Percentiles rank a stretch among this genome's conserved stretches.
phyloP scores from a whole-genome alignment of 2,329 filamentous ascomycete genomes.

The Ceratocystis albifundus region DNA sequence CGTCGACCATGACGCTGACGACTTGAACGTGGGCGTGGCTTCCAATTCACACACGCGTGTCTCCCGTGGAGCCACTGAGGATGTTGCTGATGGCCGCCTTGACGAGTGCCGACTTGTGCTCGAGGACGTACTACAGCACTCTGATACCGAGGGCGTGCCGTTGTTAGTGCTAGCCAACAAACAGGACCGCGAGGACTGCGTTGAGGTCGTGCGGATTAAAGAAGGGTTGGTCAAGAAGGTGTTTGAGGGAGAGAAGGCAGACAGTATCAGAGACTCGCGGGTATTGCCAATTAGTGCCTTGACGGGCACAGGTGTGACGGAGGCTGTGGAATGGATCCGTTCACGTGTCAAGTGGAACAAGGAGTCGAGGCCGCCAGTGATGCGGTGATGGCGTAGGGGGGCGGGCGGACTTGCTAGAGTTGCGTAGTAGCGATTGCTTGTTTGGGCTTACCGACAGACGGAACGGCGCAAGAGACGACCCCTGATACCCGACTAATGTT shows the following conservation, averaged over 20 bases:
- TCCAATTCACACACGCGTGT: background rate
- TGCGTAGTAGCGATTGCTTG: slow-evolving; percentile 5
- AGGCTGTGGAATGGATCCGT: slow-evolving; percentile 94
- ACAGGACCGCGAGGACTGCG: slow-evolving; percentile 92
- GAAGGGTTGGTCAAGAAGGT: slow-evolving; percentile 92
- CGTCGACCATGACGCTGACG: background rate
- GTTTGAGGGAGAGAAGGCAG: slow-evolving; percentile 85
- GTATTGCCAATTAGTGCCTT: slow-evolving; percentile 88
- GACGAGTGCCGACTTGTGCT: slow-evolving; percentile 84
- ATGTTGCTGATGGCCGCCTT: slow-evolving; percentile 47
- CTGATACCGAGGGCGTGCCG: slow-evolving; percentile 82
- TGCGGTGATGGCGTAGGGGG: slow-evolving; percentile 51
- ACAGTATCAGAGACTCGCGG: slow-evolving; percentile 74
- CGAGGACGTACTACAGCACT: slow-evolving; percentile 77
- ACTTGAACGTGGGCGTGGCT: slow-evolving; percentile 17
- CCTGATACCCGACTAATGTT: slow-evolving; percentile 1
- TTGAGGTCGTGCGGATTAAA: slow-evolving; percentile 95
- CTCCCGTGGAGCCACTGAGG: slow-evolving; percentile 24
- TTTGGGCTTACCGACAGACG: background rate
- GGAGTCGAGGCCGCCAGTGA: slow-evolving; percentile 79
- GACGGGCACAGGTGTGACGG: slow-evolving; percentile 73
- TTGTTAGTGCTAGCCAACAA: slow-evolving; percentile 92
- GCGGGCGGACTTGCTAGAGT: background rate
- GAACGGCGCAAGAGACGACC: background rate
- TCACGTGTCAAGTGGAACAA: slow-evolving; percentile 94